Evolutionary conservation across 2,329 filamentous ascomycete species (phyloP), one percentile per base, ranked within the genome.

Genomic region (Gnomoniopsis smithogilvyi): DNA sequence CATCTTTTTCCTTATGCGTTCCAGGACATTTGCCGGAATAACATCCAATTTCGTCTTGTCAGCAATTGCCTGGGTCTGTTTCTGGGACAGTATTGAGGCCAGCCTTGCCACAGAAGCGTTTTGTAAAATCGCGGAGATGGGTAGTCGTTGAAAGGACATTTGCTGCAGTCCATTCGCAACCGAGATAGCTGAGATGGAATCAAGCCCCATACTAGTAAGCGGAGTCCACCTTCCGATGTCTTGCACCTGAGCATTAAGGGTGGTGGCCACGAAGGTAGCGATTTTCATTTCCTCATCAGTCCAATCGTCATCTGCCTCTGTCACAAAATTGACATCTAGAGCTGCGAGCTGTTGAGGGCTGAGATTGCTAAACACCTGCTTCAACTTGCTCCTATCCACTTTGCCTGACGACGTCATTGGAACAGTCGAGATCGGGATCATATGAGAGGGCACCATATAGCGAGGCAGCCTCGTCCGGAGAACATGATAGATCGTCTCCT

Each of bases 151-250:
- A 1, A 76, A 68, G 1, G 83, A 71, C 0, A 68, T 62, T 2
- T 73, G 65, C 54, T 80, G 78, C 0, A 96, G 69, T 17, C 71
- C 68, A 56, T 80, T 84, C 0, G 89, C 83, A 10, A 96, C 73
- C 0, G 82, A 75, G 63, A 96, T 96, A 0, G 90, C 91, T 8
- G 88, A 89, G 26, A 96, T 85, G 0, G 92, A 96, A 69, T 96
- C 92, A 6, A 97, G 71, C 0, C 93, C 93, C 2, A 96, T 72
- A n/a, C 81, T 84, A 57, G 89, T 86, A 61, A 96, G 89, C 0
- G 92, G 91, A 0, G 86, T 88, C 74, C 86, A 87, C 34, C 83
- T 82, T 11, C 73, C 75, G 41, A 96, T 77, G 0, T 77, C 72
- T 1, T 69, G 65, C 3, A 68, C 58, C 0, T 81, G 67, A 1